Conservation (phyloP, 139 green algal species). For the Eudorina sp. region DNA sequence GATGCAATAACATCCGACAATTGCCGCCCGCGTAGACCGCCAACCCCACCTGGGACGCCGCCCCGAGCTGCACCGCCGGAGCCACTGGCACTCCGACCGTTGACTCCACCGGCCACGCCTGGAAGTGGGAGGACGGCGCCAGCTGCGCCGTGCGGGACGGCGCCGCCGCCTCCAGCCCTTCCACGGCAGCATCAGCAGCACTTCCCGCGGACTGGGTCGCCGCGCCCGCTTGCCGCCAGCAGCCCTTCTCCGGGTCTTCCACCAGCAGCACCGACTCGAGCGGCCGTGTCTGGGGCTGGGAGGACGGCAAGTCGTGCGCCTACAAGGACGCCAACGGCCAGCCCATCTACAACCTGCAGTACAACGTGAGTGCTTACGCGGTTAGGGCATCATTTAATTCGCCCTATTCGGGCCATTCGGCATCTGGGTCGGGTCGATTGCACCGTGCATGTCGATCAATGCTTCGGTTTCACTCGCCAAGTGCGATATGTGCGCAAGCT, state of each 20-base stretch:
- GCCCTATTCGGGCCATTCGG: no score
- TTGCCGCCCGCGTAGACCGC: no score
- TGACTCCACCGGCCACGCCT: constrained; percentile 8
- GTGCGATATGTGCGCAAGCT: no score
- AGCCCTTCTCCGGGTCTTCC: no score
- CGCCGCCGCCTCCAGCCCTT: not conserved
- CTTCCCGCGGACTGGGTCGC: not conserved
- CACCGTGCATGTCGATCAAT: no score
- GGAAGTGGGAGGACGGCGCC: not conserved
- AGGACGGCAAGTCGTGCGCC: constrained; percentile 17
- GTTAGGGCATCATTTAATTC: no score
- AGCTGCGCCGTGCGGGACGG: not conserved
- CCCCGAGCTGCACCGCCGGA: not conserved
- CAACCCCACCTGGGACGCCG: no score
- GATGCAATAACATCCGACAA: no score
- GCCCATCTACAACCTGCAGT: not conserved
- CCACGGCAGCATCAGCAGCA: not conserved
- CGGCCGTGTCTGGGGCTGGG: constrained; percentile 34
- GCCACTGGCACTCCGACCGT: not conserved
- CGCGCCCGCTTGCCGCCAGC: not conserved
- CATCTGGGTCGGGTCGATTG: no score
- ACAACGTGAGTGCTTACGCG: no score
- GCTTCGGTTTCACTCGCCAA: no score
- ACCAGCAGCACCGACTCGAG: no score
- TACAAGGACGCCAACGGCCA: constrained; percentile 11